These are phyloP conservation scores for Schoenoplectus tabernaemontani DNA, from an alignment of 202 grass and related monocot genomes.

Conservation along the genomic window DNA sequence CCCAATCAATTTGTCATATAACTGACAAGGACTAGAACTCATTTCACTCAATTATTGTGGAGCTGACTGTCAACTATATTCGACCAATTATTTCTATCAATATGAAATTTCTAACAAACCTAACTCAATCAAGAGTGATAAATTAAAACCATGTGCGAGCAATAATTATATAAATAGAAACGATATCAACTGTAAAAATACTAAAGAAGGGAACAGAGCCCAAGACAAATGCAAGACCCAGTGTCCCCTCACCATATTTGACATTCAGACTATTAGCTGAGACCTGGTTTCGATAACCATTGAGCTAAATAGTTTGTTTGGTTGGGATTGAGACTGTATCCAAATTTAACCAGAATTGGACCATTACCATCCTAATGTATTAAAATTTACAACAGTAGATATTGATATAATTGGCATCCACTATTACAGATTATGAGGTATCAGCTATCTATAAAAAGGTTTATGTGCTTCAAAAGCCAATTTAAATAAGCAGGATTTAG, in stretches of 20 bases:
- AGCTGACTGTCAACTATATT: not conserved
- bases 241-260: not conserved
- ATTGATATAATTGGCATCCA: not conserved
- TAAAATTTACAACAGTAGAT: not conserved
- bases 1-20: conserved; percentile 20
- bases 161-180: not conserved
- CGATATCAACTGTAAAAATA: not conserved
- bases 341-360: not conserved
- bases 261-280: not conserved
- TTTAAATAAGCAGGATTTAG: not conserved
- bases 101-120: too few species aligned
- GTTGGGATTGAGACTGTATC: not conserved
- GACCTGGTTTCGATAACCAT: not conserved
- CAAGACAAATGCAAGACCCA: not conserved
- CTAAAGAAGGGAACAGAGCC: not conserved
- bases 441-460: not conserved
- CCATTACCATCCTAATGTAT: not conserved
- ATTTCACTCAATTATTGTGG: not conserved
- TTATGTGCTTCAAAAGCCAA: not conserved
- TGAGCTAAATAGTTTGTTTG: not conserved
- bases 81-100: not conserved
- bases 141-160: not conserved
- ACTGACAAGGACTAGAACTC: not conserved
- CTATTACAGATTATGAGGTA: not conserved
- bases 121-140: not conserved